phyloP scores from a whole-genome alignment of 2,329 filamentous ascomycete species.

The Fusarium sp. region DNA sequence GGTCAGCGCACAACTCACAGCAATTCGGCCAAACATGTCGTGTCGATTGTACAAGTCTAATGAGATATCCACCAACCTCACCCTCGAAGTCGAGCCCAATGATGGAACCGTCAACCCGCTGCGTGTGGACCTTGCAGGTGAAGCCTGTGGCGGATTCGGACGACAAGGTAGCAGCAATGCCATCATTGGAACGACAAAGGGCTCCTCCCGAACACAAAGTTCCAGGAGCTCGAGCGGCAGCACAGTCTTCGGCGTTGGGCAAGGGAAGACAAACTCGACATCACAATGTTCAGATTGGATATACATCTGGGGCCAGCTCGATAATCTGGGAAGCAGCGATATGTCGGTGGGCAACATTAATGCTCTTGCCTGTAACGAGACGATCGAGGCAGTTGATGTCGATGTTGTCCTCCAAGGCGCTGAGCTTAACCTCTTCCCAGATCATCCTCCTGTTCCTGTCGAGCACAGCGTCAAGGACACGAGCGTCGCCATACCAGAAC shows the following conservation, averaged over 20 bases:
- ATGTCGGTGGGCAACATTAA: constrained; percentile 47
- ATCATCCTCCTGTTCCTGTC: constrained; percentile 43
- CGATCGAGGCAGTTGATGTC: constrained; percentile 46
- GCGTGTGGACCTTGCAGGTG: constrained; percentile 39
- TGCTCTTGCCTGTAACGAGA: constrained; percentile 54
- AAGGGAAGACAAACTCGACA: constrained; percentile 34
- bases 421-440: constrained; percentile 44
- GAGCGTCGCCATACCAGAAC: constrained; percentile 39
- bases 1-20: constrained; percentile 46
- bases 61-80: constrained; percentile 44
- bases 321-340: constrained; percentile 36
- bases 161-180: constrained; percentile 28
- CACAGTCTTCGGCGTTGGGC: constrained; percentile 35
- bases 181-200: constrained; percentile 30
- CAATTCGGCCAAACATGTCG: constrained; percentile 48
- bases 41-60: constrained; percentile 36
- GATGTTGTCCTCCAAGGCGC: constrained; percentile 41
- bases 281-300: constrained; percentile 49
- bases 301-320: constrained; percentile 52
- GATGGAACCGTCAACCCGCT: constrained; percentile 37
- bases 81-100: constrained; percentile 27
- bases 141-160: constrained; percentile 27
- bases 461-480: constrained; percentile 39
- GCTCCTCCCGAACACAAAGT: background rate
- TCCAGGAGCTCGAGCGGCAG: background rate